Conservation (phyloP, 2,329 filamentous ascomycete species). For the Exophiala phaeomuriformis region DNA sequence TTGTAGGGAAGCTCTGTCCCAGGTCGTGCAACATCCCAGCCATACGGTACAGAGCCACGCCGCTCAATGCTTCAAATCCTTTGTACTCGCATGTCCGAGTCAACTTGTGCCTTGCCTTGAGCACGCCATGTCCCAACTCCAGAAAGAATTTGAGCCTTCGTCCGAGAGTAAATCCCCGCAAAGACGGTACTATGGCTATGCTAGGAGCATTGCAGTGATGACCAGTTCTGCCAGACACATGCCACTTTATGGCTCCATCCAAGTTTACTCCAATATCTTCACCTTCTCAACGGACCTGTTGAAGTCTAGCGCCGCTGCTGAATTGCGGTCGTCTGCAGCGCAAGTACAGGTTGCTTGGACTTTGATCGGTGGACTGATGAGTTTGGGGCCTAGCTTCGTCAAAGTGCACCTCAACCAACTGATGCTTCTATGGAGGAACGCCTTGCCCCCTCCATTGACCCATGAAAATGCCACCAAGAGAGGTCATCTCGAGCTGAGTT, state of each 20-base stretch:
- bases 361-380: slow-evolving; percentile 91
- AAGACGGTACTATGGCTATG: slow-evolving; percentile 78
- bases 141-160: slow-evolving; percentile 66
- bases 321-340: slow-evolving; percentile 81
- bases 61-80: slow-evolving; percentile 74
- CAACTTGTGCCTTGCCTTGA: slow-evolving; percentile 86
- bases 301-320: slow-evolving; percentile 85
- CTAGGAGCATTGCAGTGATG: slow-evolving; percentile 82
- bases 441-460: slow-evolving; percentile 84
- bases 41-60: slow-evolving; percentile 93
- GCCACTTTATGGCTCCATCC: slow-evolving; percentile 87
- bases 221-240: slow-evolving; percentile 82
- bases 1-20: slow-evolving; percentile 78
- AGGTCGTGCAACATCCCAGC: slow-evolving; percentile 87
- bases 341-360: slow-evolving; percentile 99
- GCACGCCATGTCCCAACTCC: slow-evolving; percentile 93
- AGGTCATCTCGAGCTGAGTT: slow-evolving; percentile 80
- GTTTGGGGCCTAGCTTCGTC: slow-evolving; percentile 92
- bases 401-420: slow-evolving; percentile 96
- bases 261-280: slow-evolving; percentile 86
- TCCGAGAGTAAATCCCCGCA: slow-evolving; percentile 53
- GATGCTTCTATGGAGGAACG: slow-evolving; percentile 93
- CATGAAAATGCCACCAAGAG: slow-evolving; percentile 83
- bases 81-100: slow-evolving; percentile 84
- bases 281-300: slow-evolving; percentile 85